These are phyloP conservation scores for Solanum arcanum DNA, from an alignment of 257 asterid species.

Conservation along the genomic window DNA sequence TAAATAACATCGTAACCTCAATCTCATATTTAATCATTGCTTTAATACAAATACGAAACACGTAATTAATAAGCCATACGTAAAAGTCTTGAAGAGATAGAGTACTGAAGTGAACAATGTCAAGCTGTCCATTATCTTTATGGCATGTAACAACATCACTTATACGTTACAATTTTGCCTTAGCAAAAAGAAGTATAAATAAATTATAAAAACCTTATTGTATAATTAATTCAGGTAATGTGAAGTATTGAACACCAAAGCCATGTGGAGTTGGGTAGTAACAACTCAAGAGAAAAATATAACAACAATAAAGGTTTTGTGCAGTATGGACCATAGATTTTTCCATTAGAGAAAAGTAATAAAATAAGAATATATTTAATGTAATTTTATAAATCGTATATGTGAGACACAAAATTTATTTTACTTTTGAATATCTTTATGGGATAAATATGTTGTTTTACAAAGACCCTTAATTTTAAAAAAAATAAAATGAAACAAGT, in stretches of 20 bases:
- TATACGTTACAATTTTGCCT: background rate
- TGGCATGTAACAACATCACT: conserved; percentile 20
- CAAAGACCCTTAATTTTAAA: accelerated
- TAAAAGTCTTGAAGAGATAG: background rate
- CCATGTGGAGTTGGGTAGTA: conserved; percentile 10
- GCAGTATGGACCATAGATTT: background rate
- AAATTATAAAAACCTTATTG: background rate
- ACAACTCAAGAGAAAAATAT: background rate
- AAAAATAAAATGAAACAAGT: too few relatives aligned
- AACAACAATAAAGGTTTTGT: background rate
- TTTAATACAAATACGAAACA: too few relatives aligned
- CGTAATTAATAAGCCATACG: background rate
- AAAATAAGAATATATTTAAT: too few relatives aligned
- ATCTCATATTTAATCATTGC: too few relatives aligned
- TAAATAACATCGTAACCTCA: accelerated
- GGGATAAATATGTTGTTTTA: background rate
- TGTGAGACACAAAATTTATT: background rate
- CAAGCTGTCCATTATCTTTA: conserved; percentile 11
- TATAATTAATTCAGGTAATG: background rate
- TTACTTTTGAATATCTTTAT: background rate
- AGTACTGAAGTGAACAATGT: conserved; percentile 8
- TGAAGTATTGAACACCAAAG: background rate
- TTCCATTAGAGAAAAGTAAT: background rate
- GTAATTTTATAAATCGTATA: too few relatives aligned
- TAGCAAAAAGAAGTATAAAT: background rate